Percentiles rank a stretch among this genome's conserved stretches.
Evolutionary conservation across 129 eudicot species (phyloP).

Genomic region (Kitagawia praeruptora): DNA sequence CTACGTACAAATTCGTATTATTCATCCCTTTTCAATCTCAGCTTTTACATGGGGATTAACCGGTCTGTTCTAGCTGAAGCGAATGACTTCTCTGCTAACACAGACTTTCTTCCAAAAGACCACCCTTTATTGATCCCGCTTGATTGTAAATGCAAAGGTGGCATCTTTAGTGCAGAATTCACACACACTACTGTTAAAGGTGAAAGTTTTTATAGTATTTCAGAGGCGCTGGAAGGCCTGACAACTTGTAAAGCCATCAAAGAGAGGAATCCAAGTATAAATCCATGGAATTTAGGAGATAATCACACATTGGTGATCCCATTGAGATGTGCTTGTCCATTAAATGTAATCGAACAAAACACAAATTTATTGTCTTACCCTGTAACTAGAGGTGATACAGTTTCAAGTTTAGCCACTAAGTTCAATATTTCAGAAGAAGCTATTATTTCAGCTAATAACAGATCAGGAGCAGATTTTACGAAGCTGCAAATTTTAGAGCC

Average conservation of each 20-base stretch:
- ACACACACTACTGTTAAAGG: slow-evolving; percentile 22
- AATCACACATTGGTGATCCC: slow-evolving; percentile 24
- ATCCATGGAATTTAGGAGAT: slow-evolving; percentile 24
- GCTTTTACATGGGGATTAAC: slow-evolving; percentile 31
- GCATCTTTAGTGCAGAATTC: slow-evolving; percentile 24
- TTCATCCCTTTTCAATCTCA: slow-evolving; percentile 37
- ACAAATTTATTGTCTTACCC: slow-evolving; percentile 32
- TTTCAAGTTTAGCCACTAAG: slow-evolving; percentile 17
- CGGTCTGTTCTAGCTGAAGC: slow-evolving; percentile 22
- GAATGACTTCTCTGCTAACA: slow-evolving; percentile 26
- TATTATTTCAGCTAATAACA: slow-evolving; percentile 22
- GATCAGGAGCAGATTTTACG: slow-evolving; percentile 12
- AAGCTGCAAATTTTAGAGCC: slow-evolving; percentile 18
- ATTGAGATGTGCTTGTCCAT: slow-evolving; percentile 43
- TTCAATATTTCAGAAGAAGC: slow-evolving; percentile 25
- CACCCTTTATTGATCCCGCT: slow-evolving; percentile 38
- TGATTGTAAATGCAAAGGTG: slow-evolving; percentile 32
- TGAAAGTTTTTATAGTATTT: slow-evolving; percentile 32
- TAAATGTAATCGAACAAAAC: slow-evolving; percentile 5
- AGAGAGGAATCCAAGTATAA: slow-evolving; percentile 28
- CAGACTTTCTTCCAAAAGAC: slow-evolving; percentile 18
- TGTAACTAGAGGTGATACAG: slow-evolving; percentile 29
- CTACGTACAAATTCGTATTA: slow-evolving; percentile 32
- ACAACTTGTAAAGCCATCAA: slow-evolving; percentile 36
- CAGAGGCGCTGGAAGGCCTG: slow-evolving; percentile 40